A percentile compares a stretch with the other conserved stretches of the same genome.
phyloP scores from a whole-genome alignment of 805 yeast genomes.

The Yarrowia yakushimensis region DNA sequence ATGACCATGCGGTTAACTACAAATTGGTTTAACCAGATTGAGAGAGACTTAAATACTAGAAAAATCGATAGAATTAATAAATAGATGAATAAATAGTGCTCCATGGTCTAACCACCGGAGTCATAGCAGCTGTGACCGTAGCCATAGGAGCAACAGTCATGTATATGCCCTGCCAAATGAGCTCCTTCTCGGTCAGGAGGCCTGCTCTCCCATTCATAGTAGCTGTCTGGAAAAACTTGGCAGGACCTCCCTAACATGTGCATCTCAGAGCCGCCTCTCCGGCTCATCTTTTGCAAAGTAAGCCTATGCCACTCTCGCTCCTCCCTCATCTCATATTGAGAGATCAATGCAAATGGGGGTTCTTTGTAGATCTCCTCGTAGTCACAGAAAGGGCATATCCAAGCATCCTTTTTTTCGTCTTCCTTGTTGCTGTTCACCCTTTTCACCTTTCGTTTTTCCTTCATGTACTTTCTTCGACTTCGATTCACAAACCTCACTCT shows the following conservation, averaged over 20 bases:
- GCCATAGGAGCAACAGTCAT: neutral
- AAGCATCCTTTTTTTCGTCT: neutral
- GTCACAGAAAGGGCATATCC: constrained; percentile 4
- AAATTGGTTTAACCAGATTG: too few species aligned
- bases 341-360: neutral
- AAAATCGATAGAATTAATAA: neutral
- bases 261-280: neutral
- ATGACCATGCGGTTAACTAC: neutral
- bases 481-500: neutral
- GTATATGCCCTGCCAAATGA: neutral
- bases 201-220: neutral
- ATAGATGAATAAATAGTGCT: neutral
- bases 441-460: neutral
- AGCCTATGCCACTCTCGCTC: neutral
- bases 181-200: neutral
- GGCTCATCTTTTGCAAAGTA: neutral
- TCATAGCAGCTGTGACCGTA: neutral
- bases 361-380: neutral
- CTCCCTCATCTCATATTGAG: neutral
- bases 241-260: neutral
- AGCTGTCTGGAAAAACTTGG: neutral
- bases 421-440: neutral
- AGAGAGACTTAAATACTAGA: neutral
- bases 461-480: constrained; percentile 1
- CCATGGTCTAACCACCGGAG: neutral